These are phyloP conservation scores for Blastobotrys terrestris DNA, from an alignment of 805 yeast species.

Conservation along the genomic window DNA sequence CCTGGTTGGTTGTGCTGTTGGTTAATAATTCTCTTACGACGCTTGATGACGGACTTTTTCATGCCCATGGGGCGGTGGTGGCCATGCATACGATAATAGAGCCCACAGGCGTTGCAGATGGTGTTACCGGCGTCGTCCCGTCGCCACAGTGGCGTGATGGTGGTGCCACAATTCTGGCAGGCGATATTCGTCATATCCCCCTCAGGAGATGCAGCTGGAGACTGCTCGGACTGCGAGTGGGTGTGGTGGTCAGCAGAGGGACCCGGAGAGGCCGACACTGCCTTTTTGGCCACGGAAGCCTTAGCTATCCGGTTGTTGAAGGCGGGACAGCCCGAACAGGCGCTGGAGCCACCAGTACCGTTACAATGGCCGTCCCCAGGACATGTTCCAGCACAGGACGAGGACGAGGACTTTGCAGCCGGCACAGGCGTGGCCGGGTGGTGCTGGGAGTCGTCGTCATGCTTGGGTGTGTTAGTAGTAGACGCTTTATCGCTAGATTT, in stretches of 20 bases:
- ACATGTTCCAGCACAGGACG: constrained; percentile 45
- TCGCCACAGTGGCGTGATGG: constrained; percentile 84
- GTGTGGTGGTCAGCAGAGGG: constrained; percentile 6
- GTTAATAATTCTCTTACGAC: constrained; percentile 52
- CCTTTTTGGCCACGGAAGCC: constrained; percentile 4
- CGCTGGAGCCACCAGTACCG: constrained; percentile 79
- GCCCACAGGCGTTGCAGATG: constrained; percentile 81
- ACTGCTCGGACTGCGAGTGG: background rate
- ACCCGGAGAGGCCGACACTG: constrained; percentile 4
- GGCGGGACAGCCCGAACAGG: constrained; percentile 81
- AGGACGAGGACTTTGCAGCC: background rate
- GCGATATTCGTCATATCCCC: constrained; percentile 52
- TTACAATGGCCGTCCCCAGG: constrained; percentile 76
- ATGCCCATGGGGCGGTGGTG: constrained; percentile 68
- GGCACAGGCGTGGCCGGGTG: no score
- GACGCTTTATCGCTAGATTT: background rate
- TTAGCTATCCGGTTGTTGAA: constrained; percentile 52
- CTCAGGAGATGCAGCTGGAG: constrained; percentile 16
- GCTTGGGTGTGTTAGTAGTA: background rate
- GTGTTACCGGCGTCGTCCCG: constrained; percentile 76
- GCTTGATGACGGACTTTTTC: constrained; percentile 66
- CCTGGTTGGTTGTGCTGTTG: background rate
- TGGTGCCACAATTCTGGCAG: constrained; percentile 77
- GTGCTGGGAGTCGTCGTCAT: background rate
- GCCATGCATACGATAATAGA: constrained; percentile 71